These are phyloP conservation scores for Diversispora epigaea DNA, from an alignment of 192 early-diverging fungal genomes.

Conservation along the genomic window DNA sequence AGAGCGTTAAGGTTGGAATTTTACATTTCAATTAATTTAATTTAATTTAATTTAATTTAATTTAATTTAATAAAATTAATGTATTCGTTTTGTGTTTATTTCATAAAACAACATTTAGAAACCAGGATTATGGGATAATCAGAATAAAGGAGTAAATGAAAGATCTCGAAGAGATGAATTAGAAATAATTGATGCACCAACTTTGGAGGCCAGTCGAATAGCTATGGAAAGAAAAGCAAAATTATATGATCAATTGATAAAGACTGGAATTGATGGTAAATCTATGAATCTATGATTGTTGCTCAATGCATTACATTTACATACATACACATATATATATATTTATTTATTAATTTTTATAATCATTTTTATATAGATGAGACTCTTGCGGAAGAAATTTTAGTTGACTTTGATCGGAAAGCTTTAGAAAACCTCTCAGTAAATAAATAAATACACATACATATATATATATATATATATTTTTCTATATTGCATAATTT, in stretches of 20 bases:
- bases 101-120: slow-evolving; percentile 26
- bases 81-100: too few relatives aligned
- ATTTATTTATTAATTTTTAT: neutral
- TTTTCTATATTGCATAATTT: neutral
- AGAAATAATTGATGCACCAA: slow-evolving; percentile 35
- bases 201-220: slow-evolving; percentile 40
- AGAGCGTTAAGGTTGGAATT: slow-evolving; percentile 5
- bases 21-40: too few relatives aligned
- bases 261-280: slow-evolving; percentile 33
- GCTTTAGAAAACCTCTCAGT: slow-evolving; percentile 25
- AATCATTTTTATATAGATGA: slow-evolving; percentile 22
- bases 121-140: slow-evolving; percentile 39
- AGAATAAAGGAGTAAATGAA: slow-evolving; percentile 48
- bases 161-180: slow-evolving; percentile 43
- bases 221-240: slow-evolving; percentile 59
- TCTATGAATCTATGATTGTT: neutral
- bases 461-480: neutral
- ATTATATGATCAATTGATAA: slow-evolving; percentile 52
- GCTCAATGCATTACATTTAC: too few relatives aligned
- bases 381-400: slow-evolving; percentile 37
- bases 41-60: too few relatives aligned
- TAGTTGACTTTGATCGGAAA: slow-evolving; percentile 66
- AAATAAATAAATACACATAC: too few relatives aligned
- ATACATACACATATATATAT: too few relatives aligned
- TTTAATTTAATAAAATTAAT: too few relatives aligned